Conservation (phyloP, 73 alveolate genomes). For the Stentor roeselii region DNA sequence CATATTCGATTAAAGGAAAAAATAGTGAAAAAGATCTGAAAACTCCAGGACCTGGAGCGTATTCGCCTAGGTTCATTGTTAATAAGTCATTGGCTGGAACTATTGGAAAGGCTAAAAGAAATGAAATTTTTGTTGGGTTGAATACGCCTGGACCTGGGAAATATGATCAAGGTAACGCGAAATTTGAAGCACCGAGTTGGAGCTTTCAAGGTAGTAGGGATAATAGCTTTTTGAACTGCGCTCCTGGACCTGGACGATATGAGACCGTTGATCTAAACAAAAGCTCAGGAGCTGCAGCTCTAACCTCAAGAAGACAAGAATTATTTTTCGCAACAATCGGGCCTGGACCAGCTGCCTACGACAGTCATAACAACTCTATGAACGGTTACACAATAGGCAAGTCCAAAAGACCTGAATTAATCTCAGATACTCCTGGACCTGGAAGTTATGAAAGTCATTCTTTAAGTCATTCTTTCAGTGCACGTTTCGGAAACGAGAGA, state of each 20-base stretch:
- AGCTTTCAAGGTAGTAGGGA: neutral
- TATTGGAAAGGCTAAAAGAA: neutral
- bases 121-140: neutral
- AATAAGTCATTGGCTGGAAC: neutral
- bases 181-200: neutral
- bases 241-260: conserved; percentile 7
- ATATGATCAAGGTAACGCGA: neutral
- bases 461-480: neutral
- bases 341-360: conserved; percentile 6
- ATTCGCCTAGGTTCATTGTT: conserved; percentile 4
- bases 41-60: conserved; percentile 26
- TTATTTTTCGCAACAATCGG: neutral
- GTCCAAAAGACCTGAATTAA: neutral
- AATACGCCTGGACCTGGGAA: conserved; percentile 13
- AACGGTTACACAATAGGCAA: neutral
- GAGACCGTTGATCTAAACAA: neutral
- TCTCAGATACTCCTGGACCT: conserved; percentile 9
- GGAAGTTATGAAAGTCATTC: neutral
- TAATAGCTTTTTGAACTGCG: neutral
- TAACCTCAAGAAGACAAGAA: neutral
- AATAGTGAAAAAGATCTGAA: neutral
- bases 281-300: neutral
- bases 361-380: neutral
- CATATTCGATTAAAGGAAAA: neutral
- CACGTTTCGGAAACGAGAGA: neutral